These are phyloP conservation scores for Penicillium fuscoglaucum DNA, from an alignment of 2,329 filamentous ascomycete genomes.

Conservation along the genomic window DNA sequence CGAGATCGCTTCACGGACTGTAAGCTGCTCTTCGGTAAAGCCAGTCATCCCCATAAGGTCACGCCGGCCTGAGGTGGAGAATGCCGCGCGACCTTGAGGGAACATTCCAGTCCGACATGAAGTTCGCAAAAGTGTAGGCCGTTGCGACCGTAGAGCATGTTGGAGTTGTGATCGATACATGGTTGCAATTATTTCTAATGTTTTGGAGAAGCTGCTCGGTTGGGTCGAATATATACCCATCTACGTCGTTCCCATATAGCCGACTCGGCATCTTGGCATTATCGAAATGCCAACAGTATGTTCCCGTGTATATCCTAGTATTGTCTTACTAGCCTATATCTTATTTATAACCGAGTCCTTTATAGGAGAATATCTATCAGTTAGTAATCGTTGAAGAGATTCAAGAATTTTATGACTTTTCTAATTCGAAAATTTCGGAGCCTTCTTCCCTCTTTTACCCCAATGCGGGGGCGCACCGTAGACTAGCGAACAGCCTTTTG, in stretches of 20 bases:
- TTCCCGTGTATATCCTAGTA: too few relatives aligned
- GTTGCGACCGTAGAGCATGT: constrained; percentile 12
- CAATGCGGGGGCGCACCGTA: too few relatives aligned
- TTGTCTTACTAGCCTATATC: too few relatives aligned
- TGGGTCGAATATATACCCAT: constrained; percentile 1
- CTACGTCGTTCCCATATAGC: constrained; percentile 8
- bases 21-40: constrained; percentile 71
- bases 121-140: background rate
- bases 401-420: too few relatives aligned
- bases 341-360: too few relatives aligned
- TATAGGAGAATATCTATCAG: too few relatives aligned
- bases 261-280: constrained; percentile 27
- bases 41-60: constrained; percentile 69
- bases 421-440: too few relatives aligned
- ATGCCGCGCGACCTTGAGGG: constrained; percentile 16
- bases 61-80: constrained; percentile 35
- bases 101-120: background rate
- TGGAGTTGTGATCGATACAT: constrained; percentile 20
- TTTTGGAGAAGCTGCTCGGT: background rate
- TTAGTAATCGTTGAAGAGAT: too few relatives aligned
- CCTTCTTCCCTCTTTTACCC: too few relatives aligned
- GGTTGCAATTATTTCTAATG: background rate
- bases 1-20: constrained; percentile 68
- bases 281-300: too few relatives aligned
- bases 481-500: too few relatives aligned